A percentile compares a stretch with the other conserved stretches of the same genome.
Evolutionary conservation across 768 basidiomycete genomes (phyloP).

Genomic region (Omphalotus guepiniiformis): DNA sequence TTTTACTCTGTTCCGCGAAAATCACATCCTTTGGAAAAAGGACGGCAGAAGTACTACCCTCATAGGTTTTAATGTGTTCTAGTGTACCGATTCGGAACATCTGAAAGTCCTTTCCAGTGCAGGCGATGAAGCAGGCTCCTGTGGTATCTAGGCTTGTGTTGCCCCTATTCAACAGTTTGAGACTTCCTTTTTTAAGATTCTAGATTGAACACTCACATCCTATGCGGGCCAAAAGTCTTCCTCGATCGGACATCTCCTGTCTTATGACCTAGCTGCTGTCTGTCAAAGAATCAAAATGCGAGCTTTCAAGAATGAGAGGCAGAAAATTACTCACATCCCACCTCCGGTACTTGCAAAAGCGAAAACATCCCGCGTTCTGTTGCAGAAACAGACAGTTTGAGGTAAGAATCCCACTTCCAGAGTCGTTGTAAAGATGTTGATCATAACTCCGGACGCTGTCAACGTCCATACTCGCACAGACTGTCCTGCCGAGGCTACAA

Average conservation of each 20-base stretch:
- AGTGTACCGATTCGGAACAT: neutral
- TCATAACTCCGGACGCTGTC: neutral
- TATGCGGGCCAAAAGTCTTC: neutral
- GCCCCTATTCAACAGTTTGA: too few relatives aligned
- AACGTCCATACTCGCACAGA: too few relatives aligned
- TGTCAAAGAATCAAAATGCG: neutral
- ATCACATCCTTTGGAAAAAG: neutral
- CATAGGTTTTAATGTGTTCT: neutral
- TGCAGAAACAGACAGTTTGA: neutral
- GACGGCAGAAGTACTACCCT: neutral
- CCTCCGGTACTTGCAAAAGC: neutral
- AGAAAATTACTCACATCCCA: neutral
- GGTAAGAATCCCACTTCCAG: neutral
- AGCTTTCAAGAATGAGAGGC: neutral
- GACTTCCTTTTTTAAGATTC: too few relatives aligned
- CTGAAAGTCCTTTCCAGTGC: conserved; percentile 3
- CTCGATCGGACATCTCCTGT: neutral
- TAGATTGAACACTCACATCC: neutral
- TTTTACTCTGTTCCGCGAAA: neutral
- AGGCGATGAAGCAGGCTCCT: neutral
- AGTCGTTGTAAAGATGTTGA: neutral
- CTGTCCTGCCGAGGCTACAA: neutral
- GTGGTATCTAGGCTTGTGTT: too few relatives aligned
- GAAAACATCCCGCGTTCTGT: neutral
- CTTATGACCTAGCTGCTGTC: neutral